A percentile compares a stretch with the other conserved stretches of the same genome.
Conservation (phyloP, 1,139 yeast genomes). For the Diutina neorugosa region DNA sequence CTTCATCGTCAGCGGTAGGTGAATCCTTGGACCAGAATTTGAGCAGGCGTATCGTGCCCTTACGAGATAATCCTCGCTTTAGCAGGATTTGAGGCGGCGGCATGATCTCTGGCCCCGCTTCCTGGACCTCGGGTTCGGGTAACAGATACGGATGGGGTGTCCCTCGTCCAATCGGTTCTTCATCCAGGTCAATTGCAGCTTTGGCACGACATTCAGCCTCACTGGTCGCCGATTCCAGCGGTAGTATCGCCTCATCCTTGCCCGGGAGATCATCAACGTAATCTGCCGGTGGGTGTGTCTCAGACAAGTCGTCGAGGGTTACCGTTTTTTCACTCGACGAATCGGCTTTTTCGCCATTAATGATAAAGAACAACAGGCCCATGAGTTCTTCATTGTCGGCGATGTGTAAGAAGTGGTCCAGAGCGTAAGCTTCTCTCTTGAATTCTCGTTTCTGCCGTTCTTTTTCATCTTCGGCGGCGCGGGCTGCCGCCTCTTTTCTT, state of each 20-base stretch:
- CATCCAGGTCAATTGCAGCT: background rate
- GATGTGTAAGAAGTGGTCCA: slow-evolving; percentile 2
- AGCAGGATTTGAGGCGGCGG: background rate
- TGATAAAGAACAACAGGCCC: background rate
- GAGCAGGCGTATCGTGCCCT: background rate
- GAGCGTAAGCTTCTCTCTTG: slow-evolving; percentile 1
- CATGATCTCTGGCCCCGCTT: background rate
- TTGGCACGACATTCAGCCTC: background rate
- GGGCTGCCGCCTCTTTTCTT: background rate
- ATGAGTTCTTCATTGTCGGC: background rate
- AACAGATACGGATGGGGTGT: background rate
- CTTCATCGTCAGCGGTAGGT: background rate
- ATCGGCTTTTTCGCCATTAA: background rate
- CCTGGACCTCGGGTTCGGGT: background rate
- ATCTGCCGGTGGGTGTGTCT: background rate
- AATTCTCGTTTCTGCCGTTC: background rate
- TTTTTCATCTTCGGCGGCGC: background rate
- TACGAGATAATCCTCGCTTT: background rate
- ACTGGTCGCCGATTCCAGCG: background rate
- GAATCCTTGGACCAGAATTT: background rate
- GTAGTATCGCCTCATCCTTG: background rate
- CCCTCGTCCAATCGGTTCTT: background rate
- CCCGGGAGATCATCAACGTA: background rate
- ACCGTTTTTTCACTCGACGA: background rate
- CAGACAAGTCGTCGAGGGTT: background rate